A percentile compares a stretch with the other conserved stretches of the same genome.
Evolutionary conservation across 371 early-diverging fungal species (phyloP).

Genomic region (Mortierella sp.): DNA sequence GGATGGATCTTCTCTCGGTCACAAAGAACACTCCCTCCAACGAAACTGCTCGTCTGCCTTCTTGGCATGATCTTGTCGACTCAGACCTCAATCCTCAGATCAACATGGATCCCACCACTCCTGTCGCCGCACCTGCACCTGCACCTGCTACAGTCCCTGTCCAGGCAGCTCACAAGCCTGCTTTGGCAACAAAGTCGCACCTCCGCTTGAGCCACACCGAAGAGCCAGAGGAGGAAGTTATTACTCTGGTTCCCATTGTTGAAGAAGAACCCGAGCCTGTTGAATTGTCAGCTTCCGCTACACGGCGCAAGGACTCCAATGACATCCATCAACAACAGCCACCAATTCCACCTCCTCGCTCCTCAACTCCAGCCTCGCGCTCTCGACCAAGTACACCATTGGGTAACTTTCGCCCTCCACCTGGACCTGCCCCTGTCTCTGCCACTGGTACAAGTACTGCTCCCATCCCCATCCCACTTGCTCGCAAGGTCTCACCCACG

Average conservation of each 20-base stretch:
- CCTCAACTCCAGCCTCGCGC: constrained; percentile 24
- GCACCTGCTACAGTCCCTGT: neutral
- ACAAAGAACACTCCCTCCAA: neutral
- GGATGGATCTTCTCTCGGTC: constrained; percentile 36
- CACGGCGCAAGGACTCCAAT: neutral
- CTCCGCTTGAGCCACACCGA: constrained; percentile 20
- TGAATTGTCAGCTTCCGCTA: neutral
- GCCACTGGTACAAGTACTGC: neutral
- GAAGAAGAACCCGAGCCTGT: neutral
- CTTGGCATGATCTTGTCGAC: neutral
- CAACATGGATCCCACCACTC: neutral
- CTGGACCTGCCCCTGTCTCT: constrained; percentile 44
- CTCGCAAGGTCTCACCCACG: constrained; percentile 25
- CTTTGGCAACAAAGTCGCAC: constrained; percentile 17
- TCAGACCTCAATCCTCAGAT: constrained; percentile 9
- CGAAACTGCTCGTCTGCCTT: neutral
- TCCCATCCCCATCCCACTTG: neutral
- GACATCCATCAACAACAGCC: neutral
- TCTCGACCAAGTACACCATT: constrained; percentile 35
- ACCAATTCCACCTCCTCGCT: constrained; percentile 7
- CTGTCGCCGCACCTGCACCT: neutral
- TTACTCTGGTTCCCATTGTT: neutral
- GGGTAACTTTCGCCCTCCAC: constrained; percentile 40
- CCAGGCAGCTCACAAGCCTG: neutral
- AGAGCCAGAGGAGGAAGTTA: neutral